Evolutionary conservation across 768 basidiomycete species (phyloP), one percentile per base, ranked within the genome.

Genomic region (Trichaptum fuscoviolaceum): DNA sequence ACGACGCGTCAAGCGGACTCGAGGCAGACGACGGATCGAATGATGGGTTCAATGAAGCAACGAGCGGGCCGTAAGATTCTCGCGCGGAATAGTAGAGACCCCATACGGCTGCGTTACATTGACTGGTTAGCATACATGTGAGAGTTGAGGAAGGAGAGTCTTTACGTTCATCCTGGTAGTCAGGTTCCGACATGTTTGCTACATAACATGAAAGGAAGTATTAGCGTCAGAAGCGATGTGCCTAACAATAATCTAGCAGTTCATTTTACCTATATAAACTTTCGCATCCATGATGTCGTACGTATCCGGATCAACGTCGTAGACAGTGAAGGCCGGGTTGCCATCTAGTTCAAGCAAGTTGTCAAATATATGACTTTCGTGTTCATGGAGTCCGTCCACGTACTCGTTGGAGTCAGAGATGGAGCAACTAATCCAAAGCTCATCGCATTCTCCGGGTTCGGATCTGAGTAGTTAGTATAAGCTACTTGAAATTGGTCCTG

Each of bases 231-330:
- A 61, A 15, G 12, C 1, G 6, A 18, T 12, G 42, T 12, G 2
- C 20, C 20, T 5, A 6, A 3, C 59, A 23, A 18, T 9, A 3
- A 24, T 61, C 15, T 12, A 20, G 15, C 23, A 2, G 15, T 7
- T 25, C 24, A 17, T 2, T 7, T 34, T 25, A 61, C 59, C 59
- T 25, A 61, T 61, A 23, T 61, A 61, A 0, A 83, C 83, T 15
- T 78, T 77, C 4, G 80, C 76, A 68, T 89, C 87, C 82, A 88
- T 84, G 62, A 89, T 73, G 69, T 88, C 88, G 69, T 83, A 88
- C 8, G 86, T 87, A 67, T 86, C 86, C 2, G 86, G 85, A 70
- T 89, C 88, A 27, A 89, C 77, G 63, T 88, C 87, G 71, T 88
- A 88, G 0, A 87, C 74, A 63, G 84, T 83, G 77, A 83, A 87